A percentile compares a stretch with the other conserved stretches of the same genome.
Conservation (phyloP, 306 rosid species). For the Carpinus fangiana region DNA sequence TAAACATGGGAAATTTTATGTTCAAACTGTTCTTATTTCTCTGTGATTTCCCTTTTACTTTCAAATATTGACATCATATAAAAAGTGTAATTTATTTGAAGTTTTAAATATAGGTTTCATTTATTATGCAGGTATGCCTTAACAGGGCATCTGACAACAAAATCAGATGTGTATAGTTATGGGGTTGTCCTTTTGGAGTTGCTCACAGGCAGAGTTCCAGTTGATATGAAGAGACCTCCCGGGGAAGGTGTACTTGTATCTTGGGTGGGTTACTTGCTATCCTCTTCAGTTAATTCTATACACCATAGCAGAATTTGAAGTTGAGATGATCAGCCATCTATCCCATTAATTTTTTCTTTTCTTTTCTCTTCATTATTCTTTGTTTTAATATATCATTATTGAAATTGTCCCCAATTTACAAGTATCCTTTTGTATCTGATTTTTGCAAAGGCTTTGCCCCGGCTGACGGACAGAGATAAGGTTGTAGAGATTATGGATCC, state of each 20-base stretch:
- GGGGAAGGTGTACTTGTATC: conserved; percentile 94
- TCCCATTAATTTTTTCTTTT: neutral
- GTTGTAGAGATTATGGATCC: conserved; percentile 91
- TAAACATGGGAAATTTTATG: neutral
- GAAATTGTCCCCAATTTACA: neutral
- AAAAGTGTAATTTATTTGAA: neutral
- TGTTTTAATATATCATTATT: neutral
- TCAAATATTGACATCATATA: conserved; percentile 3
- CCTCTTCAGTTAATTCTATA: conserved; percentile 13
- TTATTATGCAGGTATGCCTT: conserved; percentile 77
- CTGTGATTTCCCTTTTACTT: neutral
- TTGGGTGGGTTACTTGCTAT: conserved; percentile 61
- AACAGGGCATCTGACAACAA: conserved; percentile 93
- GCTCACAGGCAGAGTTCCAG: conserved; percentile 89
- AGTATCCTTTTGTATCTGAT: neutral
- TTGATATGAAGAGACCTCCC: conserved; percentile 87
- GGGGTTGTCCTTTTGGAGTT: conserved; percentile 94
- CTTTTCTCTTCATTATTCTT: neutral
- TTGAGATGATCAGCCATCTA: neutral
- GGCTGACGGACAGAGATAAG: conserved; percentile 81
- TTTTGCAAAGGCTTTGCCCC: conserved; percentile 72
- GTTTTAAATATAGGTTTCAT: conserved; percentile 10
- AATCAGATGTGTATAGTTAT: conserved; percentile 91
- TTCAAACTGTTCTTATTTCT: conserved; percentile 9
- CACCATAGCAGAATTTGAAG: neutral